Conservation (phyloP, 768 basidiomycete genomes). For the Crepidotus variabilis region DNA sequence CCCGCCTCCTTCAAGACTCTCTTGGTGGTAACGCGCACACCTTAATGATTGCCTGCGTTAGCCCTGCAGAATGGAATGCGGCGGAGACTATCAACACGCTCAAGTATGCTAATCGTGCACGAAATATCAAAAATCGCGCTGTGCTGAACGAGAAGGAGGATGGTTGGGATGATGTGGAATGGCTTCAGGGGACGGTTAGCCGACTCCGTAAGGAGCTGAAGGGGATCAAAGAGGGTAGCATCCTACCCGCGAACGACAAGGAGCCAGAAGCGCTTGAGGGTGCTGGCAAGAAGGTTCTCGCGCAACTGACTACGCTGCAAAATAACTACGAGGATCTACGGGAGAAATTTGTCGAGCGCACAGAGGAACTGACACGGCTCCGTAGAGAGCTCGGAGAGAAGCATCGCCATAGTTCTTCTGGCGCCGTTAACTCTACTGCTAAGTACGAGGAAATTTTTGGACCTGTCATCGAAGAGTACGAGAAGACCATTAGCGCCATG, state of each 20-base stretch:
- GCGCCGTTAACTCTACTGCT: conserved; percentile 63
- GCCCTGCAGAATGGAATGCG: conserved; percentile 93
- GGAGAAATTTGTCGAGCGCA: conserved; percentile 82
- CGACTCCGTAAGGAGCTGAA: conserved; percentile 88
- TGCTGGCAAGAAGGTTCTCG: conserved; percentile 71
- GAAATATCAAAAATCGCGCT: conserved; percentile 96
- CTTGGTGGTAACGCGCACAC: conserved; percentile 97
- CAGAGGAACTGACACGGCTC: conserved; percentile 80
- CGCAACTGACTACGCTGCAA: conserved; percentile 81
- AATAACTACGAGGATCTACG: conserved; percentile 83
- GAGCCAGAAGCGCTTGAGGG: conserved; percentile 47
- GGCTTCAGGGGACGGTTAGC: conserved; percentile 84
- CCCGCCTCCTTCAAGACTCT: conserved; percentile 92
- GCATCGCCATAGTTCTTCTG: conserved; percentile 55
- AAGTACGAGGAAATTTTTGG: conserved; percentile 93
- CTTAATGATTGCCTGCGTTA: conserved; percentile 98
- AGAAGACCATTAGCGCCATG: conserved; percentile 93
- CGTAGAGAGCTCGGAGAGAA: conserved; percentile 76
- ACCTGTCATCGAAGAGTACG: conserved; percentile 98
- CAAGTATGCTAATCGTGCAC: conserved; percentile 95
- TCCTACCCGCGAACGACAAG: conserved; percentile 22
- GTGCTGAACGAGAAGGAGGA: conserved; percentile 92
- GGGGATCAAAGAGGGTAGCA: conserved; percentile 65
- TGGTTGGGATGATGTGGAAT: conserved; percentile 98
- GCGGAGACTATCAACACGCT: conserved; percentile 92